phyloP scores from a whole-genome alignment of 768 basidiomycete genomes.

The Collybia nuda region DNA sequence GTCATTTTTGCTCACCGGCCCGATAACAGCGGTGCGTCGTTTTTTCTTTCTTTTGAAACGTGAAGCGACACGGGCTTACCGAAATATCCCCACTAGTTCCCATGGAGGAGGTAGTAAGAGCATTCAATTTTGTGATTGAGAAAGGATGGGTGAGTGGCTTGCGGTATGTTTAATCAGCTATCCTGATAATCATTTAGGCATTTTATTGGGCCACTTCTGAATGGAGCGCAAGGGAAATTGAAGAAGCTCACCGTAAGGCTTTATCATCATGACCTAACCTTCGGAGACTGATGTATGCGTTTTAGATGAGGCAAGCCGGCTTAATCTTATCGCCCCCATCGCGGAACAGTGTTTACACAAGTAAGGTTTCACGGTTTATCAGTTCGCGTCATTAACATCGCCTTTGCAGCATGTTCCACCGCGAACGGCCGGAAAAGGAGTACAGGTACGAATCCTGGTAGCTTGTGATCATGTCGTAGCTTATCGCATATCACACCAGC shows the following conservation, averaged over 20 bases:
- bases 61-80: neutral
- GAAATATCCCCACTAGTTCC: conserved; percentile 32
- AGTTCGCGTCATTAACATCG: neutral
- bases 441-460: conserved; percentile 46
- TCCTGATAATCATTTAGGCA: conserved; percentile 24
- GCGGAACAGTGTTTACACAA: conserved; percentile 76
- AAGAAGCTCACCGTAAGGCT: conserved; percentile 59
- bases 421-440: conserved; percentile 77
- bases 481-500: conserved; percentile 22
- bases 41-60: neutral
- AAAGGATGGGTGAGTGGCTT: conserved; percentile 52
- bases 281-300: neutral
- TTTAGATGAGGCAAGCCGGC: conserved; percentile 60
- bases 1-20: conserved; percentile 66
- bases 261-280: neutral
- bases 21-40: conserved; percentile 47
- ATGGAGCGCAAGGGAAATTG: conserved; percentile 71
- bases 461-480: neutral
- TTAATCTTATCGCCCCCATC: conserved; percentile 66
- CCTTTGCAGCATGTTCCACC: conserved; percentile 62
- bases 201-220: conserved; percentile 74
- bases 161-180: conserved; percentile 10
- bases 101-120: conserved; percentile 75
- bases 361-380: conserved; percentile 28
- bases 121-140: conserved; percentile 73